Base-by-base conservation (phyloP, 129 eudicot genomes). In the Solidago caesia region DNA sequence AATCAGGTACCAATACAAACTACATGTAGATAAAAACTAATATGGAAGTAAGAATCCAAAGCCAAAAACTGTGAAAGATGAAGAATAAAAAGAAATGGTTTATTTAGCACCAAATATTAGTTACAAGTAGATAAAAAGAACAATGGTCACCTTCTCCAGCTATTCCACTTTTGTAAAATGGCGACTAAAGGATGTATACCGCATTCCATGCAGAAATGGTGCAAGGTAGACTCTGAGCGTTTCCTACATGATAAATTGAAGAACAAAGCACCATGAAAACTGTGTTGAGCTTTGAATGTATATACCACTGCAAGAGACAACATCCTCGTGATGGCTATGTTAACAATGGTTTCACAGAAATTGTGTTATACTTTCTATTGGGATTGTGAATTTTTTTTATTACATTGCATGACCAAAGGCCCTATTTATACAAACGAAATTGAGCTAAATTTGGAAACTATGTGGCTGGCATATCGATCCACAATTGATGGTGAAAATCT, bases 131-230 rank as follows among this genome's bases (percentile, higher is more conserved):
- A 62, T 21, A 21, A 21, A 21, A 21, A 21, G 21, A 21, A 21
- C 69, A 33, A 46, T 6, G 16, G 25, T 74, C 72, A 94, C 99
- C 96, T 81, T 81, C 69, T 87, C 84, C 64, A 94, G 89, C 82
- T 87, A 88, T n/a, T 91, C 97, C 70, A 78, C 73, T 77, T 87
- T 90, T 71, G 99, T 94, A 75, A 94, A 94, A 79, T 94, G 91
- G 25, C 99, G 97, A 72, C 97, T 96, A 12, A 75, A 91, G 16
- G 99, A 91, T 47, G 96, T 87, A 65, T 94, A 94, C 27, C 96
- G 89, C 85, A 74, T 79, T 43, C 97, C 97, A 82, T 82, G 79
- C 4, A 88, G 80, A 85, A 94, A 87, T 51, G 99, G 99, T 75
- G 96, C 83, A 82, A 94, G 91, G 73, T 85, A 91, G 33, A 85